Conservation (phyloP, 2,329 filamentous ascomycete genomes). For the Fusarium sp. region DNA sequence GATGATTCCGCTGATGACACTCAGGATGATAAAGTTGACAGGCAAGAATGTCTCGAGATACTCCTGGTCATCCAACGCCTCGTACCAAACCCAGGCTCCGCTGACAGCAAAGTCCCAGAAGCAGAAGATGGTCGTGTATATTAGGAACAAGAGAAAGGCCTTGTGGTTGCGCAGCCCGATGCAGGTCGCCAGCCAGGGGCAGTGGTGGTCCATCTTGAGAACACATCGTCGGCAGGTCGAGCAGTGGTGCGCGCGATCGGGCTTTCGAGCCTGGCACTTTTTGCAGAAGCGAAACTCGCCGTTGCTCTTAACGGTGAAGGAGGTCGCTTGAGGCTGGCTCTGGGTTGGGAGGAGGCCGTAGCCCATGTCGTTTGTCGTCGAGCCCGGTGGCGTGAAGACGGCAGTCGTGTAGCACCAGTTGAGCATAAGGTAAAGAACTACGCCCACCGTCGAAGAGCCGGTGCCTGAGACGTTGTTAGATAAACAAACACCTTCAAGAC, state of each 20-base stretch:
- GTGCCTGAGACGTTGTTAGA: conserved; percentile 54
- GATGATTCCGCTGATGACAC: conserved; percentile 89
- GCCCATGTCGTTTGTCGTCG: conserved; percentile 69
- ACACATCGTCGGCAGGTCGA: conserved; percentile 94
- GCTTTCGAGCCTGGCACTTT: conserved; percentile 94
- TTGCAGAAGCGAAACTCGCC: conserved; percentile 93
- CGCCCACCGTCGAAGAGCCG: conserved; percentile 67
- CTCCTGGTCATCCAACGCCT: conserved; percentile 76
- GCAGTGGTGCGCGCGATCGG: conserved; percentile 96
- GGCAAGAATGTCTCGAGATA: conserved; percentile 82
- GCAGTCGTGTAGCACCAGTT: conserved; percentile 92
- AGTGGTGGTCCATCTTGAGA: conserved; percentile 99
- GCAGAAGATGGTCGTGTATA: conserved; percentile 89
- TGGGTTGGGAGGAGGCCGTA: conserved; percentile 84
- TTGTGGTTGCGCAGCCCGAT: conserved; percentile 96
- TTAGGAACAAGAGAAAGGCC: conserved; percentile 88
- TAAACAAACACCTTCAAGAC: background rate
- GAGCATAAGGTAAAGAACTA: conserved; percentile 78
- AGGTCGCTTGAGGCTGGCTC: conserved; percentile 68
- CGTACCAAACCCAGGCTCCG: conserved; percentile 82
- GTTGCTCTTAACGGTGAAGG: conserved; percentile 91
- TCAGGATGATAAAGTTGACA: conserved; percentile 89
- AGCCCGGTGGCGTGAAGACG: conserved; percentile 90
- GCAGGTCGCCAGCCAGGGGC: conserved; percentile 96
- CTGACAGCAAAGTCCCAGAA: conserved; percentile 82